Percentiles rank a stretch among this genome's conserved stretches.
Conservation (phyloP, 2,329 filamentous ascomycete species). For the Aspergillus sp. region DNA sequence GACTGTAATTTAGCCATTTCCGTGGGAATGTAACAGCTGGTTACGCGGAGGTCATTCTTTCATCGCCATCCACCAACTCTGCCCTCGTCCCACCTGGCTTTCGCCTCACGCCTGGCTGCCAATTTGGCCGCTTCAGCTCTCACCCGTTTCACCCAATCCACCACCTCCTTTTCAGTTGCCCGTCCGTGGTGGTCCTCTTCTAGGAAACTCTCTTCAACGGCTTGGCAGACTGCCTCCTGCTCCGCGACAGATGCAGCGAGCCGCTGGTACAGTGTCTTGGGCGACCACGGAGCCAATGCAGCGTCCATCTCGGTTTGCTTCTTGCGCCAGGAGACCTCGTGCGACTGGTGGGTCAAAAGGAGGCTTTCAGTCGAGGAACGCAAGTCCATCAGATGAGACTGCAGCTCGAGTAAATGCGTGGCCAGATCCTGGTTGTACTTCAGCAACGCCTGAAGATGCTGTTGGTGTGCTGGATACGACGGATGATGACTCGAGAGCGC, state of each 20-base stretch:
- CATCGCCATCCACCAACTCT: constrained; percentile 88
- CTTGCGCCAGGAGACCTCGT: constrained; percentile 85
- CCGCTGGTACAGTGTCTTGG: constrained; percentile 75
- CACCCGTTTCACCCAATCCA: constrained; percentile 75
- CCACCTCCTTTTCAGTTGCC: constrained; percentile 70
- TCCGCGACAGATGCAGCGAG: constrained; percentile 68
- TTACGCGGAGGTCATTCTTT: constrained; percentile 18
- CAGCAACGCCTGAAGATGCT: constrained; percentile 56
- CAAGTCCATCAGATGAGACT: constrained; percentile 40
- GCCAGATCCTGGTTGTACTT: constrained; percentile 64
- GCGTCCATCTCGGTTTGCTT: constrained; percentile 85
- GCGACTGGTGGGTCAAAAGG: constrained; percentile 69
- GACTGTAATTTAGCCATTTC: constrained; percentile 2
- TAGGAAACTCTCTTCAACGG: constrained; percentile 87
- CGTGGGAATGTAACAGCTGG: no score
- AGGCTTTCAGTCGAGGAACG: constrained; percentile 68
- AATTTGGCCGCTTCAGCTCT: constrained; percentile 69
- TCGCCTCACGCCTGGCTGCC: constrained; percentile 75
- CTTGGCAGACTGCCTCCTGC: constrained; percentile 70
- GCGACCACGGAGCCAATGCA: constrained; percentile 73
- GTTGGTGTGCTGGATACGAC: constrained; percentile 57
- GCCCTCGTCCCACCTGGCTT: constrained; percentile 91
- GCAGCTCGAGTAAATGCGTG: constrained; percentile 30
- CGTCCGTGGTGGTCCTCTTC: constrained; percentile 48
- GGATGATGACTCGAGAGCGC: constrained; percentile 71